Conservation (phyloP, 2,329 filamentous ascomycete species). For the Berkeleyomyces rouxiae region DNA sequence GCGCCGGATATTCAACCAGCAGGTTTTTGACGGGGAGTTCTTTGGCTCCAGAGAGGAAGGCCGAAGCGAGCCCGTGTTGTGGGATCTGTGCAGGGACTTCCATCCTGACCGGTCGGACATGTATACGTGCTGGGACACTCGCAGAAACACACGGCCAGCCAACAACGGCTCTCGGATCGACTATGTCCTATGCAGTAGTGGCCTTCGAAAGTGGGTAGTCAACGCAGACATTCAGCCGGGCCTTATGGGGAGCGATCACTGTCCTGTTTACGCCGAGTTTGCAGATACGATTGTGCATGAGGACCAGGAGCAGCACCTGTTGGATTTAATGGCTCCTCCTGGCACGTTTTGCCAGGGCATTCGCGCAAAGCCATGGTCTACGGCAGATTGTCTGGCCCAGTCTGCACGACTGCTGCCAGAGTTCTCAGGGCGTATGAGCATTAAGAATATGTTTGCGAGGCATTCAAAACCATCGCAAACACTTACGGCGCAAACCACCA, state of each 20-base stretch:
- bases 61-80: slow-evolving; percentile 42
- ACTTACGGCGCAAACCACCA: background rate
- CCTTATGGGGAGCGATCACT: slow-evolving; percentile 89
- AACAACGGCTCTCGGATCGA: slow-evolving; percentile 91
- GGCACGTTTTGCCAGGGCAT: slow-evolving; percentile 54
- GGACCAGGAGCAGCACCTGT: slow-evolving; percentile 34
- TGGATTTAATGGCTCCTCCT: slow-evolving; percentile 62
- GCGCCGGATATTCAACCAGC: slow-evolving; percentile 67
- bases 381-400: slow-evolving; percentile 50
- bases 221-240: slow-evolving; percentile 83
- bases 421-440: slow-evolving; percentile 68
- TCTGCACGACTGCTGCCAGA: slow-evolving; percentile 78
- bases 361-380: slow-evolving; percentile 47
- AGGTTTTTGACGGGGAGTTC: slow-evolving; percentile 52
- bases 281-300: slow-evolving; percentile 41
- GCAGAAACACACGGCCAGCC: slow-evolving; percentile 83
- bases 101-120: slow-evolving; percentile 69
- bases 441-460: slow-evolving; percentile 75
- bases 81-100: slow-evolving; percentile 70
- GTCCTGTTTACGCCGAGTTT: slow-evolving; percentile 69
- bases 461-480: background rate
- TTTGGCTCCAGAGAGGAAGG: background rate
- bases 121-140: slow-evolving; percentile 96
- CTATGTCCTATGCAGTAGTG: slow-evolving; percentile 70
- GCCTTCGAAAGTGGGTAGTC: slow-evolving; percentile 64